These are phyloP conservation scores for Gracilaria caudata DNA, from an alignment of 23 red algal species.

Conservation along the genomic window DNA sequence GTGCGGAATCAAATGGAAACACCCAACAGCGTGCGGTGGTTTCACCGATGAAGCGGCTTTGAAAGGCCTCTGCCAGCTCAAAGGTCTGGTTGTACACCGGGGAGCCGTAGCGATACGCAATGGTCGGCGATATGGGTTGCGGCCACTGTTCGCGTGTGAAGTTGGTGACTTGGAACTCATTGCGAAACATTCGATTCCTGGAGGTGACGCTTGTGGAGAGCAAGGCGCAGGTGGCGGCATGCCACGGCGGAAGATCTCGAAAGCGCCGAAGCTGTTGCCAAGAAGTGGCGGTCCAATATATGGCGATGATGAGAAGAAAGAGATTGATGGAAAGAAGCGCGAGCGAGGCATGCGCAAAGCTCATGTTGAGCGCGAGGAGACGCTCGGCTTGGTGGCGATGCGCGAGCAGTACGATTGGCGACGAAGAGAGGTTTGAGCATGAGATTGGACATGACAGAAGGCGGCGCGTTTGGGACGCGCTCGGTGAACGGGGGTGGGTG, in stretches of 20 bases:
- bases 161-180: constrained; percentile 3
- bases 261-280: constrained; percentile 1
- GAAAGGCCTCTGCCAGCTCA: not conserved
- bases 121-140: not conserved
- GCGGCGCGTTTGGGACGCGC: too few relatives aligned
- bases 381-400: not conserved
- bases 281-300: constrained; percentile 24
- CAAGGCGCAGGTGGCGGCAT: not conserved
- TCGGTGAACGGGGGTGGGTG: too few relatives aligned
- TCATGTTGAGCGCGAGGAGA: not conserved
- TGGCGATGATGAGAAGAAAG: constrained; percentile 18
- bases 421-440: too few relatives aligned
- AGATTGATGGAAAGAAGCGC: constrained; percentile 9
- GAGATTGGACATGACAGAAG: too few relatives aligned
- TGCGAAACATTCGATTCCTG: not conserved
- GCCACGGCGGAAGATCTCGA: not conserved
- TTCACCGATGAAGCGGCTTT: not conserved
- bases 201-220: not conserved
- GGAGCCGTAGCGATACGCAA: constrained; percentile 17
- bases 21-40: not conserved
- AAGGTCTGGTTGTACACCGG: constrained; percentile 30
- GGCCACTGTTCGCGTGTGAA: not conserved
- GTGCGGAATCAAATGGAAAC: not conserved
- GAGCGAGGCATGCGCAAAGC: constrained; percentile 17
- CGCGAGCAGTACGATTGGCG: not conserved